Base-by-base conservation (phyloP, 768 basidiomycete genomes). In the Pleurotus eryngii region DNA sequence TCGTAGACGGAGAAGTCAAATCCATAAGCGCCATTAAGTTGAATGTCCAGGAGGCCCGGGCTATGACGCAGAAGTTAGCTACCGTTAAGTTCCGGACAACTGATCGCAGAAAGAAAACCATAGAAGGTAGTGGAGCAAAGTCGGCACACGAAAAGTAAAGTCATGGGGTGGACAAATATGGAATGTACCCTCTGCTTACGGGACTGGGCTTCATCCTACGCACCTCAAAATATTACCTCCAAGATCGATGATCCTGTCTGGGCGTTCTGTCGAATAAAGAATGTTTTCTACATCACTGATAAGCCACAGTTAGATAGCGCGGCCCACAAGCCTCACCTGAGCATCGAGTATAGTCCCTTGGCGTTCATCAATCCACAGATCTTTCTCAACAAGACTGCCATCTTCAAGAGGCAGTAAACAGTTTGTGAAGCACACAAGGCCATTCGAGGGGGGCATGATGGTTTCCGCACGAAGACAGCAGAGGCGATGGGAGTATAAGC, bases 21-120 rank as follows among this genome's bases (percentile, higher is more conserved):
- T 27, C 87, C 85, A 67, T 91, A 94, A 4, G 86, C 93, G 37
- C 94, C 94, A 61, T 96, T 95, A 60, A 96, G 86, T 65, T 96
- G 94, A 15, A 89, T 83, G 71, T 95, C 94, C 49, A 95, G 80
- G 64, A 88, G 82, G 12, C 93, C 93, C 2, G 93, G 93, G 67
- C 90, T 92, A 61, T 14, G 55, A 58, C 30, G 14, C 45, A 63
- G 18, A 11, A 56, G 46, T 26, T 24, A 58, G 35, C n/a, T n/a
- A 24, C n/a, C 18, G 39, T 35, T 9, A 35, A 35, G 30, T 35
- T 35, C 30, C 30, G 30, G 30, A 3, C 30, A 35, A 35, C 30
- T 35, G 30, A 35, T 35, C 11, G 30, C 30, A 35, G 30, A 35
- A 35, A 35, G 30, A 35, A 35, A 35, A 35, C 30, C 8, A 35